Base-by-base conservation (phyloP, 1,284 basidiomycete species). In the Stereum hirsutum region DNA sequence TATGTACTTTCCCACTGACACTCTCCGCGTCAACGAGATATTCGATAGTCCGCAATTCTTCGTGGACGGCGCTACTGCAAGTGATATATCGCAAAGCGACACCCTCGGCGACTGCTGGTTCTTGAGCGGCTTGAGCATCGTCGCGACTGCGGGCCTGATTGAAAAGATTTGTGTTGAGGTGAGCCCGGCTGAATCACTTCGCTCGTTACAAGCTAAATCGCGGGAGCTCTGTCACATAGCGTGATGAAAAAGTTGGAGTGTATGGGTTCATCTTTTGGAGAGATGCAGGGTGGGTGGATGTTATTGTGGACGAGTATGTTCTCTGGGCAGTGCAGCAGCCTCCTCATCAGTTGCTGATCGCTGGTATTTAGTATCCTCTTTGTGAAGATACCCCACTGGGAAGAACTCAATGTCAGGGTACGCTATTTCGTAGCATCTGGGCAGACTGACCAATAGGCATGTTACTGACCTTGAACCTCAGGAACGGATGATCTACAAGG, bases 81-180 rank as follows among this genome's bases (percentile, higher is more conserved):
- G 33, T 1, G 33, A 35, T 35, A 35, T 35, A 10, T 4, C 21
- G 15, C 33, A 35, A 1, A 20, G 33, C 17, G n/a, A n/a, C n/a
- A 8, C 14, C 4, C 10, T 35, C 15, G 33, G 33, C 3, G 17
- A 35, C 17, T 35, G 33, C 17, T 35, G 33, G 33, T 35, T 35
- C 1, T 1, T 35, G 17, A 35, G 33, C 17, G 33, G 15, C 21
- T 35, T 35, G 33, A 20, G 15, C 3, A 35, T 35, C 15, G 33
- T 35, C 2, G 8, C 15, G 2, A 35, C 33, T 12, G 33, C 21
- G 1, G 33, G 33, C 1, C 7, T 35, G 6, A 35, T 35, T n/a
- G 33, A 35, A 6, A 35, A 35, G 33, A 35, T 35, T 20, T 35
- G 33, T 19, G 33, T 35, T 35, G 33, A n/a, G 15, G 33, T 35